Percentiles rank a stretch among this genome's conserved stretches.
Evolutionary conservation across 1,284 basidiomycete species (phyloP).

Genomic region (Mycosarcoma mackinlayi): DNA sequence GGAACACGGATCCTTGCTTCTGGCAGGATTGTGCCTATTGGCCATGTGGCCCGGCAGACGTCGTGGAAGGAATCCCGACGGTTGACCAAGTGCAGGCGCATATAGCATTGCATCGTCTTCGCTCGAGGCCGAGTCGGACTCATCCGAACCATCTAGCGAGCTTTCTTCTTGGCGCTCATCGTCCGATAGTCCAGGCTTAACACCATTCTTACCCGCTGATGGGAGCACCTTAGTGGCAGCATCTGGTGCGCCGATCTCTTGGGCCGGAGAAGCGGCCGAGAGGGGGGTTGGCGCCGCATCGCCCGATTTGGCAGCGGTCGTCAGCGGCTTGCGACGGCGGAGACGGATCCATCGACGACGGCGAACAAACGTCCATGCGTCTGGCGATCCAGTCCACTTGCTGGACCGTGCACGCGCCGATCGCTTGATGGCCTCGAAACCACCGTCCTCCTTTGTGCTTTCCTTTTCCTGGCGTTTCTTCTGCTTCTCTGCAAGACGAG

Average conservation of each 20-base stretch:
- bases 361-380: slow-evolving; percentile 61
- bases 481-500: slow-evolving; percentile 29
- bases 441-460: slow-evolving; percentile 55
- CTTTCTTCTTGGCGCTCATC: slow-evolving; percentile 29
- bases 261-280: slow-evolving; percentile 15
- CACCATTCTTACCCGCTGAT: slow-evolving; percentile 7
- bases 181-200: slow-evolving; percentile 33
- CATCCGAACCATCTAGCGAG: slow-evolving; percentile 28
- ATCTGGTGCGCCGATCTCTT: slow-evolving; percentile 16
- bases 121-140: slow-evolving; percentile 29
- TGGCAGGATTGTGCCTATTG: slow-evolving; percentile 37
- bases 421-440: slow-evolving; percentile 63
- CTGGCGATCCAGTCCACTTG: slow-evolving; percentile 61
- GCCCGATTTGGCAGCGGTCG: slow-evolving; percentile 2
- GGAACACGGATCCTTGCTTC: slow-evolving; percentile 15
- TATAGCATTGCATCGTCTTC: slow-evolving; percentile 47
- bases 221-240: not conserved
- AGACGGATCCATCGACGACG: slow-evolving; percentile 65
- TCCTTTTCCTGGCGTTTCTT: slow-evolving; percentile 49
- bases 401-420: slow-evolving; percentile 47
- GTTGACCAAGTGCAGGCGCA: slow-evolving; percentile 22
- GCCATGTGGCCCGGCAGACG: slow-evolving; percentile 40
- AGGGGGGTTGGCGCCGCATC: slow-evolving; percentile 6
- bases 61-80: slow-evolving; percentile 52
- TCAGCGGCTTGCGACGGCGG: slow-evolving; percentile 46